phyloP scores from a whole-genome alignment of 805 yeast genomes.

The Isabelozyma pseudorhagii region DNA sequence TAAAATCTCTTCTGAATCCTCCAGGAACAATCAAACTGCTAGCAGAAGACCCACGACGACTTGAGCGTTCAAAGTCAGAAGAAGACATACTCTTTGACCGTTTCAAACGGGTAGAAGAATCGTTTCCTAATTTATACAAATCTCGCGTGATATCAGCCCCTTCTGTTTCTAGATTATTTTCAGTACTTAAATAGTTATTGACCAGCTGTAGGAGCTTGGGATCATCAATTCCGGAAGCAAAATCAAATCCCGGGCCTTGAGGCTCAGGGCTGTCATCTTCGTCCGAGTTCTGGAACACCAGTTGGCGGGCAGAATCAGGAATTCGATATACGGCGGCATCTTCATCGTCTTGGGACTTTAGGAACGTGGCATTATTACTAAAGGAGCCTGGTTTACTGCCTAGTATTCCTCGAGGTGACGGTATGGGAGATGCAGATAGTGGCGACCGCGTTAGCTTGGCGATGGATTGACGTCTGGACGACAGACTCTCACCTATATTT shows the following conservation, averaged over 20 bases:
- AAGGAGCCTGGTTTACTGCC: constrained; percentile 9
- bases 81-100: constrained; percentile 22
- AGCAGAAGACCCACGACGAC: constrained; percentile 61
- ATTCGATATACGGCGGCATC: constrained; percentile 11
- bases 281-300: constrained; percentile 5
- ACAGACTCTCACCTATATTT: background rate
- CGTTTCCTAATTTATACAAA: constrained; percentile 28
- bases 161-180: constrained; percentile 30
- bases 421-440: constrained; percentile 22
- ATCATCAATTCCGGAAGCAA: constrained; percentile 23
- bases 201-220: constrained; percentile 29
- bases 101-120: constrained; percentile 7
- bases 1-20: constrained; percentile 73
- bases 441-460: constrained; percentile 31
- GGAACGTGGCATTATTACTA: constrained; percentile 13
- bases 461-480: constrained; percentile 16
- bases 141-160: constrained; percentile 55
- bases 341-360: constrained; percentile 10
- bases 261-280: constrained; percentile 14
- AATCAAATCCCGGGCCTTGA: constrained; percentile 9
- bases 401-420: constrained; percentile 12
- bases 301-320: constrained; percentile 1
- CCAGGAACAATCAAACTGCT: constrained; percentile 75
- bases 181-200: constrained; percentile 35
- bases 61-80: constrained; percentile 12